Conservation (phyloP, 2,329 filamentous ascomycete species). For the Raffaelea deltoideospora region DNA sequence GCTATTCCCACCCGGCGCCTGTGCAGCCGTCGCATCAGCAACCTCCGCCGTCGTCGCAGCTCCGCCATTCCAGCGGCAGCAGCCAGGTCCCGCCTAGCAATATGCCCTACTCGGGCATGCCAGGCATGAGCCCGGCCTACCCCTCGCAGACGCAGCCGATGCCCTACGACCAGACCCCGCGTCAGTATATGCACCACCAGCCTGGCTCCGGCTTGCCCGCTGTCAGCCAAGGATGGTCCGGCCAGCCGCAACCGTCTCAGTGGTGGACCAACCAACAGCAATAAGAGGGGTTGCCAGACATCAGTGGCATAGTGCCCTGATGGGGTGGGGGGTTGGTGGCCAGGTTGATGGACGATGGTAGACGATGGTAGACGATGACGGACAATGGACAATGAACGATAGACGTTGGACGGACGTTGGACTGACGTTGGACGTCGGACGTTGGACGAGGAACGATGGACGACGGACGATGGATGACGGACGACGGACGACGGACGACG, state of each 20-base stretch:
- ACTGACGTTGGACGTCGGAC: too few relatives aligned
- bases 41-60: conserved; percentile 40
- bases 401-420: too few relatives aligned
- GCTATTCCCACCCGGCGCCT: conserved; percentile 36
- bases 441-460: too few relatives aligned
- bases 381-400: too few relatives aligned
- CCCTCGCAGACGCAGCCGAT: conserved; percentile 39
- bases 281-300: conserved; percentile 10
- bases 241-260: conserved; percentile 47
- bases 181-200: conserved; percentile 54
- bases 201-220: conserved; percentile 34
- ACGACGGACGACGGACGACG: too few relatives aligned
- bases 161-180: conserved; percentile 46
- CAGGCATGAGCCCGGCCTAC: conserved; percentile 43
- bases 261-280: conserved; percentile 41
- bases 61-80: conserved; percentile 39
- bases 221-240: conserved; percentile 32
- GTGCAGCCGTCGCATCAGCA: conserved; percentile 33
- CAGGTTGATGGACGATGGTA: too few relatives aligned
- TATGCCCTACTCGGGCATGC: conserved; percentile 50
- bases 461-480: too few relatives aligned
- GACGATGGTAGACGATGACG: too few relatives aligned
- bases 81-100: conserved; percentile 38
- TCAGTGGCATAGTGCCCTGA: too few relatives aligned
- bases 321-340: too few relatives aligned